Base-by-base conservation (phyloP, 2,329 filamentous ascomycete species). In the Fusarium falciforme region DNA sequence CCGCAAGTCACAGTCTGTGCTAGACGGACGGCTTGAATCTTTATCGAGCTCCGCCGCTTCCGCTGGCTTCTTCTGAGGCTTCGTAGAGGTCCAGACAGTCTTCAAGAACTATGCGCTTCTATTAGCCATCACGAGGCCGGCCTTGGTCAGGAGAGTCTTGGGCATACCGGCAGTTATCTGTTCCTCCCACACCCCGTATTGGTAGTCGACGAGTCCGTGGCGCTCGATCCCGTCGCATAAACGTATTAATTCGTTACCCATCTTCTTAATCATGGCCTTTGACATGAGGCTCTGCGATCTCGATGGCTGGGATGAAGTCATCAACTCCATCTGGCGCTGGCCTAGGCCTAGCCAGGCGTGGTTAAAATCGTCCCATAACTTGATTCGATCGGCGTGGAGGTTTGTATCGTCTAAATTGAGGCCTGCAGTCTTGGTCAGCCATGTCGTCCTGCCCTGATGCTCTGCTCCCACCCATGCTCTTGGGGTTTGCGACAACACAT, bases 111-210 rank as follows among this genome's bases (percentile, higher is more conserved):
- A 61, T 14, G 60, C 38, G 22, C 25, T 54, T 33, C n/a, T 66
- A 68, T 77, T 64, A 77, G 69, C 42, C 29, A 61, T 29, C 38
- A 47, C 58, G 29, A 57, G 17, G 25, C 61, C 42, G 35, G 64
- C 52, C 47, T 27, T 47, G 27, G 55, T 55, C 33, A 11, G 33
- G 35, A 52, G 17, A 52, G 47, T 52, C 11, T 52, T n/a, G 79
- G 78, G 88, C 93, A 84, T 86, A 98, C 95, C 89, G 67, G 90
- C 89, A 76, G 96, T 90, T 77, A 98, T 98, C 79, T 94, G 91
- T 80, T 98, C 95, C 83, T 98, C 96, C 90, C 94, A 97, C 29
- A 98, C 94, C 10, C 96, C 96, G 85, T 98, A 97, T 79, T 98
- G 93, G 81, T 98, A 99, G 84, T 99, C 96, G 12, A 99, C 94